Evolutionary conservation across 768 basidiomycete genomes (phyloP), one percentile per base, ranked within the genome.

Genomic region (Boletus bicolor): DNA sequence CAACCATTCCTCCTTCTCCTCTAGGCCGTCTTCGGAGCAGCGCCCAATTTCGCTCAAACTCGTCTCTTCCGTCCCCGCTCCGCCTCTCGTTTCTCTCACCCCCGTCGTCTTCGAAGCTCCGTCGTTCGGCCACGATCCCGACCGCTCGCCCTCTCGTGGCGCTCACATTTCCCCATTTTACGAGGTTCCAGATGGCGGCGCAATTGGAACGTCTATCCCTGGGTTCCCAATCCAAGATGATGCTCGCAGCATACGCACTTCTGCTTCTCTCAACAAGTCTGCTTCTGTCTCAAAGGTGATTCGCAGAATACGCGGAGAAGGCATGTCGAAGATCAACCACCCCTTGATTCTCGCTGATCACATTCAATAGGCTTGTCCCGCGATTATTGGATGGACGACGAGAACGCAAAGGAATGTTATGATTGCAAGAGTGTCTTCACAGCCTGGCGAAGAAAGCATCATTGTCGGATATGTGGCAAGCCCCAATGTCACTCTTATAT

Each of bases 331-430:
- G 35, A 47, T 53, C 37, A 53, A 44, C 53, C 45, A 36, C 44
- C 36, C 44, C 30, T 43, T 41, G 37, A 30, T 53, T 50, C 19
- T 49, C 48, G 46, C 61, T 59, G 36, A 62, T 53, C 5, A 10
- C 14, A 59, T 51, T 21, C 3, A 11, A 35, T 49, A 92, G 91
- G 91, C n/a, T 68, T 96, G 19, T 92, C 91, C 24, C 84, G 87
- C 59, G 92, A 97, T 66, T 98, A 98, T 68, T 99, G 97, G 97
- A 98, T 98, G 94, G 91, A 93, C 57, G 95, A 98, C 66, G 93
- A 93, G 65, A 89, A 90, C 53, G 92, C 91, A 64, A 97, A 89
- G 68, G 93, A 97, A 65, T 96, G 94, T 66, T 96, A 93, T 68
- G 94, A 95, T 71, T 97, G 94, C 76, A 92, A 93, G 71, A 91